Percentiles rank a stretch among this genome's conserved stretches.
phyloP scores from a whole-genome alignment of 2,329 filamentous ascomycete species.

The Aspergillus fischeri region DNA sequence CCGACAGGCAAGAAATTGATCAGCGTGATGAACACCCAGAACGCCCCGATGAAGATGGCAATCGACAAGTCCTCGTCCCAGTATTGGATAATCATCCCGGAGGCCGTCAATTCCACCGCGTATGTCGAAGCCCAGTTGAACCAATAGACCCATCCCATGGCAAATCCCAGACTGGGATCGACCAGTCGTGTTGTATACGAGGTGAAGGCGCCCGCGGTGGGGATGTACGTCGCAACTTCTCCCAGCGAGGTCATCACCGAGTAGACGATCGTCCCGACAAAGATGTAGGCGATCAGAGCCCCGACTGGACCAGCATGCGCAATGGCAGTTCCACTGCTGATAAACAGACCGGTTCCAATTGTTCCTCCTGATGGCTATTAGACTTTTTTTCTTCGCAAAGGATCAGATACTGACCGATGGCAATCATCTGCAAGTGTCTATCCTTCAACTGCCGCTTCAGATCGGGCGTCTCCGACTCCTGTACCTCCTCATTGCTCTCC shows the following conservation, averaged over 20 bases:
- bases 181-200: constrained; percentile 75
- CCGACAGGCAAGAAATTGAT: constrained; percentile 63
- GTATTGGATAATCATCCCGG: constrained; percentile 70
- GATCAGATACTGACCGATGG: constrained; percentile 11
- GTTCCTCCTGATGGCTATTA: constrained; percentile 47
- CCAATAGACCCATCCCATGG: constrained; percentile 80
- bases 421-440: constrained; percentile 22
- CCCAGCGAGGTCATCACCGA: constrained; percentile 64
- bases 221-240: constrained; percentile 73
- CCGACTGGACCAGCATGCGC: constrained; percentile 61
- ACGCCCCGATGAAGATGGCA: constrained; percentile 68
- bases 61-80: constrained; percentile 61
- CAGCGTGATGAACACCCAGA: constrained; percentile 48
- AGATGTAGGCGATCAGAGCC: constrained; percentile 62
- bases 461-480: not conserved
- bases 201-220: constrained; percentile 70
- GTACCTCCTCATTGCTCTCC: not conserved
- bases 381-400: not conserved
- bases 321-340: constrained; percentile 61
- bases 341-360: constrained; percentile 68
- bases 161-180: constrained; percentile 66
- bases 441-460: constrained; percentile 21
- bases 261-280: constrained; percentile 68
- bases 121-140: constrained; percentile 72
- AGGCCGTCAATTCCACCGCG: constrained; percentile 65